Evolutionary conservation across 805 yeast genomes (phyloP), one percentile per base, ranked within the genome.

Genomic region (Hanseniaspora nectarophila): DNA sequence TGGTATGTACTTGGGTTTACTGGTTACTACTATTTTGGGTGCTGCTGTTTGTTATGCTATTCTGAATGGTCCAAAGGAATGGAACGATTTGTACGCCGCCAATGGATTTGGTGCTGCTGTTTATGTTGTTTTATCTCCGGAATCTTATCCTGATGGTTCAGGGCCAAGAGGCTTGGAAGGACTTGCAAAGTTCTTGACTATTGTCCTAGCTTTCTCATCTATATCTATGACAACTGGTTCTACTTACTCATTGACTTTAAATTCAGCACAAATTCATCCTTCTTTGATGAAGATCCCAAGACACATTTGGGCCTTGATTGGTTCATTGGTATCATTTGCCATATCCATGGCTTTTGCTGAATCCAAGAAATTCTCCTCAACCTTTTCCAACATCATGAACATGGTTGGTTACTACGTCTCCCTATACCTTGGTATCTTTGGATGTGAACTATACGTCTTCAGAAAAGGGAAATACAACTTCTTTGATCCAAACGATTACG

Each of bases 331-430:
- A 42, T 77, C 89, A 26, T 71, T 88, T 63, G 96, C 87, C 45
- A 81, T 89, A 61, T 79, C 95, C 85, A 80, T 88, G 62, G 79
- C 94, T 61, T 88, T 88, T 59, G 95, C 95, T 37, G 96, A 85
- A 33, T 85, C 82, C 71, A 80, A 82, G 71, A 64, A 73, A 51
- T 89, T 88, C 66, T 78, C 73, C 51, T 60, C 64, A 12, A 86
- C 83, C 59, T 82, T 88, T 81, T 74, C 74, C 54, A 78, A 84
- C 70, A 88, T 88, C 69, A 86, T 88, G 96, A 78, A 85, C 70
- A 70, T 86, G 66, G 87, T 89, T 65, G 90, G 85, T 60, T 88
- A 89, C 74, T 88, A 92, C 77, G 74, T 88, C 62, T 88, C 95
- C 54, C 81, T 88, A 61, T 89, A 88, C 70, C 77, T 76, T 61